These are phyloP conservation scores for Rostrohypoxylon terebratum DNA, from an alignment of 495 filamentous ascomycete genomes.

Conservation along the genomic window DNA sequence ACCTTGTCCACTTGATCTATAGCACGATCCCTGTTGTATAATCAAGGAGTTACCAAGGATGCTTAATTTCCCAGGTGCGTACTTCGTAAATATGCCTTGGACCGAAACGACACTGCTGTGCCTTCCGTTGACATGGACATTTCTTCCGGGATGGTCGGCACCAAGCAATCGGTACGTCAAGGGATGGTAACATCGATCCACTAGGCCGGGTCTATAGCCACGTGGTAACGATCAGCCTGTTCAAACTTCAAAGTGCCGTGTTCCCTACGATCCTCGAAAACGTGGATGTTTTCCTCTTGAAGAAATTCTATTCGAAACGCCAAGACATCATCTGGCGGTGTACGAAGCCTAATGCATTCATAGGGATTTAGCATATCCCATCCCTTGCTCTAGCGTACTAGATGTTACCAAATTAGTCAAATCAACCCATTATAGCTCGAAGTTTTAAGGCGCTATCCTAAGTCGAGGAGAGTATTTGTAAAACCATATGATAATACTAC, in stretches of 20 bases:
- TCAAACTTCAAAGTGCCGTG: neutral
- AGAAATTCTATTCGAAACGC: neutral
- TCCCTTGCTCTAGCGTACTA: neutral
- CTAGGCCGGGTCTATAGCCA: neutral
- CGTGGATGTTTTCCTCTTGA: neutral
- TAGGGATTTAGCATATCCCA: constrained; percentile 5
- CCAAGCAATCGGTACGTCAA: neutral
- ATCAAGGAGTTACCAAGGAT: no score
- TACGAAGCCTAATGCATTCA: neutral
- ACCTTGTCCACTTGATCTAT: no score
- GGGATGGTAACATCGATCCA: constrained; percentile 9
- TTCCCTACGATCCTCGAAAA: neutral
- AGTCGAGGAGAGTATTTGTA: neutral
- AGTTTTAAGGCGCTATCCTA: neutral
- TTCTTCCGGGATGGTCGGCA: neutral
- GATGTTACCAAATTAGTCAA: constrained; percentile 1
- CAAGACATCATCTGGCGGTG: constrained; percentile 5
- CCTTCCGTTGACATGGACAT: no score
- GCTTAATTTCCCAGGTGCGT: no score
- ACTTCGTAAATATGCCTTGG: no score
- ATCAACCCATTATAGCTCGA: neutral
- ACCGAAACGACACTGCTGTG: no score
- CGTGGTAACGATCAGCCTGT: neutral
- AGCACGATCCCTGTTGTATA: no score
- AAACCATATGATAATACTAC: neutral